Evolutionary conservation across 345 rosid genomes (phyloP), one percentile per base, ranked within the genome.

Genomic region (Turnera subulata): DNA sequence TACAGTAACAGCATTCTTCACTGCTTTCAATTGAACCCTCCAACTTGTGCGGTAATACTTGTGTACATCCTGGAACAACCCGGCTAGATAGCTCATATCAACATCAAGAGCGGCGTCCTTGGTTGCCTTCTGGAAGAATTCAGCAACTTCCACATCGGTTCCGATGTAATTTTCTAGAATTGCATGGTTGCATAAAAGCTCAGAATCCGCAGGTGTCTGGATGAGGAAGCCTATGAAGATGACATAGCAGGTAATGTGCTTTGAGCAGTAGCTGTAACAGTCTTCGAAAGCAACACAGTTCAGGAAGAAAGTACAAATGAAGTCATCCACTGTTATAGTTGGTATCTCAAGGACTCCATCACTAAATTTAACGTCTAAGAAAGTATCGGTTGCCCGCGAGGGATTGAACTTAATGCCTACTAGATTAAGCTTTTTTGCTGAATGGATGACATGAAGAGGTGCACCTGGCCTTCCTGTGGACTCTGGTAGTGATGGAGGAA

Each of bases 281-380:
- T 64, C 65, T 26, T 70, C 64, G 7, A 58, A 70, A 21, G 74
- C 74, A 0, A 70, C 56, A 20, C 51, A 64, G 5, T 70, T 70
- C 11, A 67, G 60, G 15, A 69, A 19, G 16, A 53, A 53, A 11
- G 64, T 35, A 19, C 49, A 50, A 5, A 29, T 17, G 22, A 62
- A 40, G 29, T 33, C 53, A 45, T 40, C 67, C 23, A 51, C 15
- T 0, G 44, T 6, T 12, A 59, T 11, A 1, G 48, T 24, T 16
- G 71, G 71, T 7, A 67, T 54, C 26, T 10, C 48, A 22, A 65
- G 58, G 2, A 51, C 46, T 37, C 64, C 64, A 15, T 45, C 25
- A 0, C 37, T 23, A 23, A 66, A 66, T 19, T 23, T 46, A 4
- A 66, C 19, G 18, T 66, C 64, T 40, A 66, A 45, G 47, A 51